These are phyloP conservation scores for Mucor lusitanicus DNA, from an alignment of 371 early-diverging fungal species.

Conservation along the genomic window DNA sequence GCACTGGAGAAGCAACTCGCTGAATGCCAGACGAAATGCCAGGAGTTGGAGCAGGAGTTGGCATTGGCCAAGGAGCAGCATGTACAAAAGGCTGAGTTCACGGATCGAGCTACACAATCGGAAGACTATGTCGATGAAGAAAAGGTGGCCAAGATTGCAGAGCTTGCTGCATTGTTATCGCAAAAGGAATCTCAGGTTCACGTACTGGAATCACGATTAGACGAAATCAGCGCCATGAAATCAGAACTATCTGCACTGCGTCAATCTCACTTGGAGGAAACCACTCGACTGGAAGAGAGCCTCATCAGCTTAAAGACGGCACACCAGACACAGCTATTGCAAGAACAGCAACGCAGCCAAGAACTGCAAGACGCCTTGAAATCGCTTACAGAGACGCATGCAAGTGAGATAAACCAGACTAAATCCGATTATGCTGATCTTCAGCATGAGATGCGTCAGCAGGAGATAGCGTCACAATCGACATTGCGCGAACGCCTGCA, in stretches of 20 bases:
- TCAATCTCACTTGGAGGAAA: constrained; percentile 22
- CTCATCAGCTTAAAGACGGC: constrained; percentile 2
- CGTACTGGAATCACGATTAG: constrained; percentile 18
- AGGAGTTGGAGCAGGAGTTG: constrained; percentile 21
- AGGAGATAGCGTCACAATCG: constrained; percentile 22
- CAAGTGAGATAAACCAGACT: constrained; percentile 13
- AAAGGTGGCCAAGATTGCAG: neutral
- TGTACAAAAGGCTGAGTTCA: neutral
- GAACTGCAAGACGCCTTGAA: constrained; percentile 13
- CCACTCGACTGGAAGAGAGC: constrained; percentile 16
- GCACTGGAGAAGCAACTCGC: constrained; percentile 15
- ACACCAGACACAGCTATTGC: constrained; percentile 2
- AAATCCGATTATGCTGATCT: constrained; percentile 12
- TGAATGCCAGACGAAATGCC: constrained; percentile 16
- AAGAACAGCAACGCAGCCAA: neutral
- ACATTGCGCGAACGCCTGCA: constrained; percentile 26
- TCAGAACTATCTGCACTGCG: constrained; percentile 21
- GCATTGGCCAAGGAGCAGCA: neutral
- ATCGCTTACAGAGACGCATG: constrained; percentile 9
- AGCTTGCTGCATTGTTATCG: constrained; percentile 10
- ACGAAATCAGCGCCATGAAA: constrained; percentile 30
- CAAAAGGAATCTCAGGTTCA: constrained; percentile 22
- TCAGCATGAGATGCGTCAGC: constrained; percentile 24
- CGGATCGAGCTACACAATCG: constrained; percentile 6
- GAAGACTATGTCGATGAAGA: neutral